A percentile compares a stretch with the other conserved stretches of the same genome.
These are phyloP conservation scores for Aquanectria penicillioides DNA, from an alignment of 2,329 filamentous ascomycete species.

Conservation along the genomic window DNA sequence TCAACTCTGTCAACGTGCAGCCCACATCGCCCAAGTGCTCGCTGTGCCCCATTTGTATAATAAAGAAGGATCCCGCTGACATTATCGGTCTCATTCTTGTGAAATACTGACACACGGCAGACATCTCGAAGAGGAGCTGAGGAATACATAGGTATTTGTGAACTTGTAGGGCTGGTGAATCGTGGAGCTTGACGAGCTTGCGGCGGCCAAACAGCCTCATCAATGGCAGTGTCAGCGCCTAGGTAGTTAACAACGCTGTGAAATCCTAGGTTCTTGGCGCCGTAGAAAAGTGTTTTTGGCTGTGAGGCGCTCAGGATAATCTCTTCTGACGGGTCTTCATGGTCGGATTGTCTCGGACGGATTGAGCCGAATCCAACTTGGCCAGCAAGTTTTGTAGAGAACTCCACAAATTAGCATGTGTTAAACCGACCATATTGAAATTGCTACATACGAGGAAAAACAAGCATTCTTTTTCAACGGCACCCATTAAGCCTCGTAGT, in stretches of 20 bases:
- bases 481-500: neutral
- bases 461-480: neutral
- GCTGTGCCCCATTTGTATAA: neutral
- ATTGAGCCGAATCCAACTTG: neutral
- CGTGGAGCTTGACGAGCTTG: neutral
- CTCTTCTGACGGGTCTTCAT: neutral
- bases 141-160: neutral
- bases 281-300: neutral
- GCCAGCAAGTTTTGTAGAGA: neutral
- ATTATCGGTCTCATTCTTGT: neutral
- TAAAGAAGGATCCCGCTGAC: neutral
- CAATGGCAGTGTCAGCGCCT: neutral
- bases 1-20: neutral
- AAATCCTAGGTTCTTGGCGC: neutral
- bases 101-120: neutral
- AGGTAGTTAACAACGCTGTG: neutral
- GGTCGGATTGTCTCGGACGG: neutral
- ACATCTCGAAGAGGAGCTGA: neutral
- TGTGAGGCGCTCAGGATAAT: neutral
- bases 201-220: neutral
- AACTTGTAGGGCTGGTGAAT: neutral
- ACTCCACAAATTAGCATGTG: neutral
- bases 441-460: neutral
- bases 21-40: neutral
- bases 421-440: neutral